Conservation (phyloP, 2,329 filamentous ascomycete species). For the Elsinoe ampelina region DNA sequence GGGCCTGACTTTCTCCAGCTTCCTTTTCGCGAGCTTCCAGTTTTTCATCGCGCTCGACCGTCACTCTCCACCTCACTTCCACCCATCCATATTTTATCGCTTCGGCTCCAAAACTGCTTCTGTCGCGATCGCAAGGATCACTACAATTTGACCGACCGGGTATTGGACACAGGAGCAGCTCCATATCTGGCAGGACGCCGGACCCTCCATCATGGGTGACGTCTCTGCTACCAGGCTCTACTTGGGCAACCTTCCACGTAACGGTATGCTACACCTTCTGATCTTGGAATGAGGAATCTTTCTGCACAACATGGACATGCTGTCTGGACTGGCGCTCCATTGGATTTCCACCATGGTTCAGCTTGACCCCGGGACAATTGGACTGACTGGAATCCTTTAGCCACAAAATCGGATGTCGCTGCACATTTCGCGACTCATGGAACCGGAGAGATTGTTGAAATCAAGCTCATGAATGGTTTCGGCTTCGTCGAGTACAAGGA, state of each 20-base stretch:
- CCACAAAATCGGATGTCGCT: conserved; percentile 95
- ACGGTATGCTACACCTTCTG: conserved; percentile 56
- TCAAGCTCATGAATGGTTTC: conserved; percentile 99
- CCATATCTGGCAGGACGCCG: background rate
- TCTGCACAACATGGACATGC: conserved; percentile 8
- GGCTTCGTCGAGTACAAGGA: conserved; percentile 99
- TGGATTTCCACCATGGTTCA: conserved; percentile 10
- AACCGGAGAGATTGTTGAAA: conserved; percentile 93
- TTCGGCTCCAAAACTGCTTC: background rate
- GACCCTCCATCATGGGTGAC: conserved; percentile 58
- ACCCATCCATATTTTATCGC: background rate
- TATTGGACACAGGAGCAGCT: background rate
- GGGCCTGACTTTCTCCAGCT: conserved; percentile 3
- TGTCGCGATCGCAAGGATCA: background rate
- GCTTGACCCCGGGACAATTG: conserved; percentile 13
- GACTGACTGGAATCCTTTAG: conserved; percentile 50
- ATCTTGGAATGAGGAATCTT: conserved; percentile 16
- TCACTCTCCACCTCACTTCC: background rate
- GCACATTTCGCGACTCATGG: conserved; percentile 92
- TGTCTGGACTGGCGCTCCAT: conserved; percentile 7
- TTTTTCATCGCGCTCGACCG: conserved; percentile 3
- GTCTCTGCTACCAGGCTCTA: conserved; percentile 94
- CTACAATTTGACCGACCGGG: background rate
- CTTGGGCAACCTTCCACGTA: conserved; percentile 92
- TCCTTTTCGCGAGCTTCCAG: conserved; percentile 6